Evolutionary conservation across 495 filamentous ascomycete species (phyloP).

Genomic region (Aspergillus avenaceus): DNA sequence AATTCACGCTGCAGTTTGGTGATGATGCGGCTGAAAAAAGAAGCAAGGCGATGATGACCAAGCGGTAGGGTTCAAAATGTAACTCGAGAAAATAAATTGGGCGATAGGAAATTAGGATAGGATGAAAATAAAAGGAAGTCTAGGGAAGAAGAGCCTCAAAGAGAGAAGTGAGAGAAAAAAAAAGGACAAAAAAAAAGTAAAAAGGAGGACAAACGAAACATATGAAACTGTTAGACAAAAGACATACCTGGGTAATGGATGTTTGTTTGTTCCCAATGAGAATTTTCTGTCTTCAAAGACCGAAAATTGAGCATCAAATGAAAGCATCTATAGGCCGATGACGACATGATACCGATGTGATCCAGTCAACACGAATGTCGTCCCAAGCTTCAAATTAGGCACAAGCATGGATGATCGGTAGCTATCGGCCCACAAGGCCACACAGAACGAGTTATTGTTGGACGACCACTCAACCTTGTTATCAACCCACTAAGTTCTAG

Average conservation of each 20-base stretch:
- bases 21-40: not conserved
- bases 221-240: too few species aligned
- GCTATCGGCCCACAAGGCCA: not conserved
- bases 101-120: too few species aligned
- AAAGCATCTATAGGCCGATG: not conserved
- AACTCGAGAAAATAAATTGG: too few species aligned
- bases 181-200: not conserved
- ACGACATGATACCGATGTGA: not conserved
- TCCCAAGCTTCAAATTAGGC: conserved; percentile 2
- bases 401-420: conserved; percentile 5
- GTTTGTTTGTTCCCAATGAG: too few species aligned
- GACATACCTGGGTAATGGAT: too few species aligned
- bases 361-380: too few species aligned
- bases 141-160: too few species aligned
- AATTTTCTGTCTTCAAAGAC: too few species aligned
- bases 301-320: too few species aligned
- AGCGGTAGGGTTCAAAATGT: too few species aligned
- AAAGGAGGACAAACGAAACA: not conserved
- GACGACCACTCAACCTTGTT: conserved; percentile 8
- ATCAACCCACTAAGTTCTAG: conserved; percentile 14
- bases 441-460: not conserved
- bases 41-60: not conserved
- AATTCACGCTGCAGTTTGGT: not conserved
- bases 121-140: too few species aligned
- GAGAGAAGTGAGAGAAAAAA: not conserved